Evolutionary conservation across 495 filamentous ascomycete species (phyloP), one percentile per base, ranked within the genome.

Genomic region (Cenococcum geophilum): DNA sequence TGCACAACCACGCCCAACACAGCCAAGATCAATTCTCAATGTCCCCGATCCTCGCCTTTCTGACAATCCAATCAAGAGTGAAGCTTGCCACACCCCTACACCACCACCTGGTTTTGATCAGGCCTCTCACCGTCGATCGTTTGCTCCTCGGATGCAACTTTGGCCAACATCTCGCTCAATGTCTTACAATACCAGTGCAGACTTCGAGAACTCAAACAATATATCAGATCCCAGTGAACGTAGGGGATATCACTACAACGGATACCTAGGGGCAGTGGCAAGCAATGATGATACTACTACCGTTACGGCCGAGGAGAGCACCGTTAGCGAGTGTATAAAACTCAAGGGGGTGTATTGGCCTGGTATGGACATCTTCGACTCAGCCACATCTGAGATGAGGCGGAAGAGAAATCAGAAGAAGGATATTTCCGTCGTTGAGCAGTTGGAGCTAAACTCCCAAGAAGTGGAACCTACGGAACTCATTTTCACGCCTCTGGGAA

Each of bases 301-400:
- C 2, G 40, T 56, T 40, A 43, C 36, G 10, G 36, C 40, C 34
- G 68, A 69, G 27, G 70, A 68, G 20, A 55, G 56, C 55, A 68
- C 57, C 14, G 68, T 55, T 10, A 73, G 75, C 72, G 57, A 73
- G 50, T 68, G 63, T 57, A 73, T 72, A 54, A 77, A 77, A 68
- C 76, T 96, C 60, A 96, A 95, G 72, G 91, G 91, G 0, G 73
- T 88, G 8, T 70, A 81, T 50, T 95, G 83, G 79, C 88, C 88
- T 4, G 91, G 91, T 9, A 96, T 96, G 91, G 83, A 86, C 56
- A 74, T 92, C 20, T 95, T 95, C 67, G 91, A 96, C 69, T 86
- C 90, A 11, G 91, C 91, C 8, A 89, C 83, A 0, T 78, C 83
- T 56, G 81, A 87, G 51, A 87, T 87, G 77, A 86, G 86, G 68